Evolutionary conservation across 306 rosid genomes (phyloP), one percentile per base, ranked within the genome.

Genomic region (Quercus suber): DNA sequence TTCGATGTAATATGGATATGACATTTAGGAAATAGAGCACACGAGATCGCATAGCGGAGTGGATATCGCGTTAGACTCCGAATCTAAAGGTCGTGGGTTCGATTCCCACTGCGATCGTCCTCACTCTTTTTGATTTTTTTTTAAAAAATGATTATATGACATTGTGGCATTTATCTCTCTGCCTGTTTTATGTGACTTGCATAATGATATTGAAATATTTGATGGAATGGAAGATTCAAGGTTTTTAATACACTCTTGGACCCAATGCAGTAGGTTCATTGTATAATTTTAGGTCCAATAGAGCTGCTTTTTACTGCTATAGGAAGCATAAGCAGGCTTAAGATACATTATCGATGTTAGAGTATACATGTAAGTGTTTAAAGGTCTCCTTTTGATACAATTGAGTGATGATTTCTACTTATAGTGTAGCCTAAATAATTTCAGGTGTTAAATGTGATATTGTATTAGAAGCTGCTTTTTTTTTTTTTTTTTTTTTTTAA

Each of bases 11-110:
- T 35, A 68, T 0, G 43, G 37, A 35, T 41, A 7, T 19, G 27
- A 10, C 27, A 33, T 10, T 70, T 45, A 13, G 33, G 57, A 45
- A 45, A 21, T 51, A 3, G 41, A 18, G 8, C 12, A 60, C 6
- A 5, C 10, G 3, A 0, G 94, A 83, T 89, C 94, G 90, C 98
- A 93, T 93, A 93, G 95, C 97, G 97, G 93, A 93, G 98, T 89
- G 98, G 93, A 93, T 93, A 91, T 91, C 93, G 98, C 98, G 87
- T 93, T 91, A 93, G 98, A 90, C 86, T 94, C 97, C 97, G 97
- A 5, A 89, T 94, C 98, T 94, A 94, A 89, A 92, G 97, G 97
- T 89, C 94, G 98, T 92, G 97, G 97, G 94, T 94, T 92, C 93
- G 90, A 92, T 6, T 89, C 98, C 97, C 98, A 92, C 98, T 94